phyloP scores from a whole-genome alignment of 2,329 filamentous ascomycete genomes.

The Calonectria crousiana region DNA sequence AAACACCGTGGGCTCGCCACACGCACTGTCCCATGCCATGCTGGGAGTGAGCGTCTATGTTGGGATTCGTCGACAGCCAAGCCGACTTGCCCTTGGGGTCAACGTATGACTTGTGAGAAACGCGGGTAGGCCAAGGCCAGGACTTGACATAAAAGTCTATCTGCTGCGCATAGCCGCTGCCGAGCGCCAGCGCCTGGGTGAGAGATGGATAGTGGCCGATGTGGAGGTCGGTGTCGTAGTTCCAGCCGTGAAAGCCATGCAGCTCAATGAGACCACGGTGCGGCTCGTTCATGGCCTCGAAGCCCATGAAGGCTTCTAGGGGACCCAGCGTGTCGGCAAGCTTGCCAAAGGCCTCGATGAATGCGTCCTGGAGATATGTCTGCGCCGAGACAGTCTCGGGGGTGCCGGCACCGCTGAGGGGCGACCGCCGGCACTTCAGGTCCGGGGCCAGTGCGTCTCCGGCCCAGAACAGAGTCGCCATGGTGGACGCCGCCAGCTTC shows the following conservation, averaged over 20 bases:
- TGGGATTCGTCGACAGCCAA: slow-evolving; percentile 44
- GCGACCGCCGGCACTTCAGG: slow-evolving; percentile 37
- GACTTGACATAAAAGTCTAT: slow-evolving; percentile 56
- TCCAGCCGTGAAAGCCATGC: slow-evolving; percentile 53
- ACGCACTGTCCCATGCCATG: slow-evolving; percentile 50
- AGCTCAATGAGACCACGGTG: slow-evolving; percentile 56
- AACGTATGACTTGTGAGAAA: slow-evolving; percentile 50
- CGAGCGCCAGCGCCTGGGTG: slow-evolving; percentile 54
- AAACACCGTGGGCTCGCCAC: slow-evolving; percentile 55
- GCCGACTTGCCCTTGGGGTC: slow-evolving; percentile 53
- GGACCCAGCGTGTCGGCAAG: slow-evolving; percentile 48
- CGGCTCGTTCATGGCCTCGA: slow-evolving; percentile 58
- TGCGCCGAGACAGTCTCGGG: slow-evolving; percentile 45
- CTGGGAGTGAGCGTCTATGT: slow-evolving; percentile 19
- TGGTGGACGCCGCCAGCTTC: slow-evolving; percentile 52
- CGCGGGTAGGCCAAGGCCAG: slow-evolving; percentile 55
- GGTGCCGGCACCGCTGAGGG: slow-evolving; percentile 26
- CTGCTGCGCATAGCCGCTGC: slow-evolving; percentile 53
- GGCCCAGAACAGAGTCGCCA: slow-evolving; percentile 46
- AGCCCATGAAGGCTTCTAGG: slow-evolving; percentile 53
- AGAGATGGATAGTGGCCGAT: slow-evolving; percentile 55
- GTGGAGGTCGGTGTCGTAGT: slow-evolving; percentile 57
- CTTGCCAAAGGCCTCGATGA: slow-evolving; percentile 50
- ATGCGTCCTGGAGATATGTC: slow-evolving; percentile 47
- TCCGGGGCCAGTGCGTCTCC: slow-evolving; percentile 46